Conservation (phyloP, 352 stramenopile genomes). For the Pythium phragmitis region DNA sequence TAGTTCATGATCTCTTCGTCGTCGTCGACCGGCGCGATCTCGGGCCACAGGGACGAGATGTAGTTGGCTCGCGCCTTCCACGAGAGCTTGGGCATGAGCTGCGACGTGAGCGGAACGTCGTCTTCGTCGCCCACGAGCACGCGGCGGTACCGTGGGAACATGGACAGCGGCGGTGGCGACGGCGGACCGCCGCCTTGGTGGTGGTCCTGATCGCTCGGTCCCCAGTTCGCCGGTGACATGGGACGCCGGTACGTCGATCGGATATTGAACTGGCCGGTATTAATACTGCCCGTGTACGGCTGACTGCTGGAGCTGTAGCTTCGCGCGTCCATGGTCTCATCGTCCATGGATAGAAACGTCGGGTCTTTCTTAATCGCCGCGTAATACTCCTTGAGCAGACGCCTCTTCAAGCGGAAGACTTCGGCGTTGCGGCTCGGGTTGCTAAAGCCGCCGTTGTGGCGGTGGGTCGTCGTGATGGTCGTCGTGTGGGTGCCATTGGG, state of each 20-base stretch:
- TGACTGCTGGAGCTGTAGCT: background rate
- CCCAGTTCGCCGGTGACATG: slow-evolving; percentile 16
- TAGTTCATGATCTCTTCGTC: slow-evolving; percentile 78
- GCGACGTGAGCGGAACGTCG: slow-evolving; percentile 40
- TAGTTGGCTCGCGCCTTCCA: slow-evolving; percentile 64
- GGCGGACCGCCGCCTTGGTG: background rate
- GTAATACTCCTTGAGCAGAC: slow-evolving; percentile 60
- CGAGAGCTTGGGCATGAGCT: slow-evolving; percentile 39
- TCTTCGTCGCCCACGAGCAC: slow-evolving; percentile 31
- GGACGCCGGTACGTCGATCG: slow-evolving; percentile 27
- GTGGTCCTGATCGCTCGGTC: slow-evolving; percentile 6
- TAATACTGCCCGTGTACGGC: background rate
- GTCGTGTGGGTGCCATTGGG: slow-evolving; percentile 52
- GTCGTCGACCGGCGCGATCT: slow-evolving; percentile 56
- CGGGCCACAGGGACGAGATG: slow-evolving; percentile 66
- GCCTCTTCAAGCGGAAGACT: slow-evolving; percentile 67
- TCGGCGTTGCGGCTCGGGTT: slow-evolving; percentile 70
- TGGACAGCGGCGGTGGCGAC: slow-evolving; percentile 10
- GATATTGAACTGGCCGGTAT: background rate
- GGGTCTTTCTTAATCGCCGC: slow-evolving; percentile 26
- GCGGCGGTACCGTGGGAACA: slow-evolving; percentile 51
- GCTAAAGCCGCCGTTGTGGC: slow-evolving; percentile 71
- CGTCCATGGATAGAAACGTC: slow-evolving; percentile 21
- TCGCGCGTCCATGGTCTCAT: slow-evolving; percentile 16
- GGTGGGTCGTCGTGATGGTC: slow-evolving; percentile 40